phyloP scores from a whole-genome alignment of 139 green algal species.

The Chlorella sp. region DNA sequence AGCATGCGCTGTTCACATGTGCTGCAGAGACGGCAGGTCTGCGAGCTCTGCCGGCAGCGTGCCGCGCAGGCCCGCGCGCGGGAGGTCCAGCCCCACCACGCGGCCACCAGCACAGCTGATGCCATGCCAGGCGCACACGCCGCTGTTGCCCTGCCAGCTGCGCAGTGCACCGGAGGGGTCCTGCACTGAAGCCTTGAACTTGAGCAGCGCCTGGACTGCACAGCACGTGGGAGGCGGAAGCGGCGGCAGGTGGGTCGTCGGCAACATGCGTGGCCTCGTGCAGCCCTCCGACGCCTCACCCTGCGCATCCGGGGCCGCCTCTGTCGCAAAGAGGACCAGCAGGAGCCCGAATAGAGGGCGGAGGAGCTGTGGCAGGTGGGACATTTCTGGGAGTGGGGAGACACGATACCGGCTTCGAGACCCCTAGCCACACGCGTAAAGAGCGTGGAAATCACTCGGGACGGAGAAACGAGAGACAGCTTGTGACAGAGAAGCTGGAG shows the following conservation, averaged over 20 bases:
- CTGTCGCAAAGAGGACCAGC: neutral
- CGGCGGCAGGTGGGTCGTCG: neutral
- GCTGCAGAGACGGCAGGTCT: slow-evolving; percentile 36
- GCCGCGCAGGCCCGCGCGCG: neutral
- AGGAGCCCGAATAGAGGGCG: neutral
- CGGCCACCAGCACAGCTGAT: neutral
- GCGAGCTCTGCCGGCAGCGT: slow-evolving; percentile 4
- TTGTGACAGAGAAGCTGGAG: no score
- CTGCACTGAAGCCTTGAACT: neutral
- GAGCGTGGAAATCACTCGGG: no score
- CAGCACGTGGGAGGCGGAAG: neutral
- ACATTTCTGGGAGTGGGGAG: no score
- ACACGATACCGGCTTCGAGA: no score
- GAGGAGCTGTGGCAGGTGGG: no score
- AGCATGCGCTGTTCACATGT: neutral
- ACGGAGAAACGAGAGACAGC: no score
- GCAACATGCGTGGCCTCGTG: neutral
- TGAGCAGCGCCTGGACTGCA: neutral
- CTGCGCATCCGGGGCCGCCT: no score
- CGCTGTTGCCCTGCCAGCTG: neutral
- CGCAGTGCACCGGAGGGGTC: neutral
- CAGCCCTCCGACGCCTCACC: neutral
- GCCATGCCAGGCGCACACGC: slow-evolving; percentile 26
- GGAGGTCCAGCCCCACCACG: neutral
- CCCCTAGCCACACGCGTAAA: no score